phyloP scores from a whole-genome alignment of 495 filamentous ascomycete genomes.

The Trichodelitschia bisporula region DNA sequence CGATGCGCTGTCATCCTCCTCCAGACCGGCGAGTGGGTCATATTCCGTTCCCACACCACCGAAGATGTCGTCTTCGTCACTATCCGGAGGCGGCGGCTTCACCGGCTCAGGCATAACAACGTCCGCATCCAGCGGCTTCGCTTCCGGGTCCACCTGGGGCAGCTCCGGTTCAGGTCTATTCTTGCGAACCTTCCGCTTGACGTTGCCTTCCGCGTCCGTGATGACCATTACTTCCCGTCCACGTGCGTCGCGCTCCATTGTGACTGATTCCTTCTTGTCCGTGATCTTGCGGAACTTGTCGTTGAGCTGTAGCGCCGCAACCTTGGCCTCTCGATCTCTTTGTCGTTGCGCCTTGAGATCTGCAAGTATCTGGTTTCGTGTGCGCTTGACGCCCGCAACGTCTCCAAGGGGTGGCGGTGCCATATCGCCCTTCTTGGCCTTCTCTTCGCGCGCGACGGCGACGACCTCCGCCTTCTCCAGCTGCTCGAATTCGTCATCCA shows the following conservation, averaged over 20 bases:
- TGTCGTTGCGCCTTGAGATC: constrained; percentile 53
- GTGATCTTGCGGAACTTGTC: constrained; percentile 66
- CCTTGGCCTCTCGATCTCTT: constrained; percentile 29
- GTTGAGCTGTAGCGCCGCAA: constrained; percentile 31
- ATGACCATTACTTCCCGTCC: constrained; percentile 69
- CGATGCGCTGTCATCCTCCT: constrained; percentile 24
- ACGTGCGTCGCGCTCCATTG: constrained; percentile 50
- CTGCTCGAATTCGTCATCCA: neutral
- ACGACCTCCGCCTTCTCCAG: constrained; percentile 12
- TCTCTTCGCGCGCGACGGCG: constrained; percentile 58
- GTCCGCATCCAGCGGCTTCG: constrained; percentile 35
- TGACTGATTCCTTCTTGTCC: constrained; percentile 32
- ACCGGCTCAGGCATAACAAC: constrained; percentile 48
- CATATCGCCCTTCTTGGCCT: constrained; percentile 46
- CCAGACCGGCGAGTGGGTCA: constrained; percentile 57
- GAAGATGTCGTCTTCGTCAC: constrained; percentile 58
- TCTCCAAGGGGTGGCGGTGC: constrained; percentile 22
- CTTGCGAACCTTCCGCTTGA: constrained; percentile 59
- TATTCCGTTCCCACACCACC: constrained; percentile 70
- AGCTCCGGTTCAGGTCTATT: constrained; percentile 14
- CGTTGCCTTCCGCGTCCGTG: constrained; percentile 64
- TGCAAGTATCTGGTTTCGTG: constrained; percentile 59
- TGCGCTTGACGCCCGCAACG: constrained; percentile 38
- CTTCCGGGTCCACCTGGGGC: constrained; percentile 16
- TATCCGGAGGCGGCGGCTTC: constrained; percentile 24